Evolutionary conservation across 2,329 filamentous ascomycete genomes (phyloP).

Genomic region (Colletotrichum musicola): DNA sequence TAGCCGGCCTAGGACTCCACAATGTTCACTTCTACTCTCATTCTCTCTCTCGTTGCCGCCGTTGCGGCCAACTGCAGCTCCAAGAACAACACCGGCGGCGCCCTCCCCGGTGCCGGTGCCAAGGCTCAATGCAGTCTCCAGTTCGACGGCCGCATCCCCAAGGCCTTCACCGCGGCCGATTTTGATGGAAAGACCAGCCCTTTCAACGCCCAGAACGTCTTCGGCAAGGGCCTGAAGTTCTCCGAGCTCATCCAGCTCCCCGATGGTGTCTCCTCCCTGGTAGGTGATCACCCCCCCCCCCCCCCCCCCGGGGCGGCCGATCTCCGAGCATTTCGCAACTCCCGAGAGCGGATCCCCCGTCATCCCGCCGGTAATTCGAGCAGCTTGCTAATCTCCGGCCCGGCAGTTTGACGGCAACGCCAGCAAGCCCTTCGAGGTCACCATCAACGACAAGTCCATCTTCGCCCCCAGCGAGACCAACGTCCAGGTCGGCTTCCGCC

Average conservation of each 20-base stretch:
- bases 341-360: no score
- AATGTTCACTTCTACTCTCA: constrained; percentile 35
- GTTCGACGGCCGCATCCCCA: constrained; percentile 62
- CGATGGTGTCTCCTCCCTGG: constrained; percentile 52
- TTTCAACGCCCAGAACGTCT: constrained; percentile 65
- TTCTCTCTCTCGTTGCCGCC: constrained; percentile 31
- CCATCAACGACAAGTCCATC: constrained; percentile 69
- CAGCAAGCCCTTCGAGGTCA: constrained; percentile 63
- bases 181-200: constrained; percentile 60
- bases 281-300: constrained; percentile 46
- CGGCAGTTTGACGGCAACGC: constrained; percentile 57
- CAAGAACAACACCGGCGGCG: constrained; percentile 33
- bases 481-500: constrained; percentile 70
- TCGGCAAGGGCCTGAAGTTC: constrained; percentile 65
- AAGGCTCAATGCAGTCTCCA: constrained; percentile 52
- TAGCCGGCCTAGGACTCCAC: constrained; percentile 37
- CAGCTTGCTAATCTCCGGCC: not conserved
- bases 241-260: constrained; percentile 64
- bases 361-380: no score
- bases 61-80: constrained; percentile 23
- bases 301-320: constrained; percentile 14
- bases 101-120: not conserved
- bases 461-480: constrained; percentile 64
- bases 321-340: not conserved
- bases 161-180: constrained; percentile 50